Evolutionary conservation across 257 asterid species (phyloP).

Genomic region (Lithospermum erythrorhizon): DNA sequence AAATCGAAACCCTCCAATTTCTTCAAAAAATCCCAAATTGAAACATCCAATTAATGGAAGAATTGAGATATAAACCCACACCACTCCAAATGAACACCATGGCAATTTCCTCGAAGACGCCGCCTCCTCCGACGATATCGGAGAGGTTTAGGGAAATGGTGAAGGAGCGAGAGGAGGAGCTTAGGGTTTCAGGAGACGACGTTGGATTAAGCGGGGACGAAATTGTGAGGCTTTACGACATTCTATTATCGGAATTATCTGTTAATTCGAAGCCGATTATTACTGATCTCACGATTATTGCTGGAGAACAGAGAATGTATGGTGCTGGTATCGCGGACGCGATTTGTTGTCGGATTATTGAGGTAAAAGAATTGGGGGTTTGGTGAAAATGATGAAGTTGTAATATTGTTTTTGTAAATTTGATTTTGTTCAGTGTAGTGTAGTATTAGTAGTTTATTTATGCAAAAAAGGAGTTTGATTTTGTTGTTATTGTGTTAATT

Average conservation of each 20-base stretch:
- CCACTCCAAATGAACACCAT: too few species aligned
- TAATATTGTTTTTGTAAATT: not conserved
- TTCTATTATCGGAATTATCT: constrained; percentile 51
- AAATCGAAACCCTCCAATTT: too few species aligned
- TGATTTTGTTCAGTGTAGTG: constrained; percentile 17
- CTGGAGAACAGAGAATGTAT: constrained; percentile 73
- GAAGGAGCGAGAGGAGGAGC: constrained; percentile 55
- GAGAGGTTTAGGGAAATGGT: constrained; percentile 63
- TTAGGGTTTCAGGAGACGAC: constrained; percentile 11
- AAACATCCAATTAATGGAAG: too few species aligned
- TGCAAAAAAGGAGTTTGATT: too few species aligned
- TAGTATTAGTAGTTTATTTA: too few species aligned
- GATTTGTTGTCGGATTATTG: constrained; percentile 76
- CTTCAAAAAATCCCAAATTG: too few species aligned
- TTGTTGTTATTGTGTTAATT: too few species aligned
- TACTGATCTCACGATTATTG: constrained; percentile 87
- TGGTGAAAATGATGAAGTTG: too few species aligned
- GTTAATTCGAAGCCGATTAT: constrained; percentile 81
- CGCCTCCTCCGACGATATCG: constrained; percentile 36
- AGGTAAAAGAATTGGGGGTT: constrained; percentile 36
- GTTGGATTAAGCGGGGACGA: constrained; percentile 37
- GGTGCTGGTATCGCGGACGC: constrained; percentile 76
- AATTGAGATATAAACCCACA: too few species aligned
- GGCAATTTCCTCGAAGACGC: constrained; percentile 21
- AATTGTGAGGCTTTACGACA: constrained; percentile 67